Evolutionary conservation across 495 filamentous ascomycete genomes (phyloP), one percentile per base, ranked within the genome.

Genomic region (Talaromyces thailandensis): DNA sequence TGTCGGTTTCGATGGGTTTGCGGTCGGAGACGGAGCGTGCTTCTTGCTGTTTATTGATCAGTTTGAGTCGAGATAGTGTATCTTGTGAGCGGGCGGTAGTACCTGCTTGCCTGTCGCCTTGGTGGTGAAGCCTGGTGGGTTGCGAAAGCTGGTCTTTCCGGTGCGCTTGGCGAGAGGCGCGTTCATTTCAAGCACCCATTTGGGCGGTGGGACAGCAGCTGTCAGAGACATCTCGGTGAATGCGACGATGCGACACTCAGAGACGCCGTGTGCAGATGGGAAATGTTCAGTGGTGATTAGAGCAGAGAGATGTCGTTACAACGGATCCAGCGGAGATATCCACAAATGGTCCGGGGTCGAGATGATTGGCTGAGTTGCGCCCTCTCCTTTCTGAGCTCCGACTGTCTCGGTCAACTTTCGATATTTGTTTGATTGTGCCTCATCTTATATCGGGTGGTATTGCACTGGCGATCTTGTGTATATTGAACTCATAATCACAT

Each of bases 81-180:
- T 4, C 40, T 18, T 21, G 40, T 16, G 18, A n/a, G 40, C n/a
- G n/a, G 43, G 43, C 21, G 28, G 40, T 32, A 50, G n/a, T 68
- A 78, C 77, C 68, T 73, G 72, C 65, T 78, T 79, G 66, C 72
- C 72, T 63, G 65, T 65, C 11, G 62, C 12, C 52, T 79, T 75
- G 14, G 86, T 79, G 25, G 86, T 83, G 79, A 85, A 98, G 66
- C 94, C 94, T 58, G 92, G 92, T 26, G 94, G 94, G 75, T 98
- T 92, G 60, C 86, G 84, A 65, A 95, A 86, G 66, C 79, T 69
- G 43, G 80, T 76, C 67, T 88, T 89, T 62, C 75, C 81, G 48
- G 82, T 67, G 35, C 79, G 81, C 31, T 78, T 70, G 32, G 83
- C 71, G 53, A 89, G 84, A 23, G 90, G 84, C 58, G 78, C 84